Evolutionary conservation across 1,284 basidiomycete genomes (phyloP), one percentile per base, ranked within the genome.

Genomic region (Albatrellus sp.): DNA sequence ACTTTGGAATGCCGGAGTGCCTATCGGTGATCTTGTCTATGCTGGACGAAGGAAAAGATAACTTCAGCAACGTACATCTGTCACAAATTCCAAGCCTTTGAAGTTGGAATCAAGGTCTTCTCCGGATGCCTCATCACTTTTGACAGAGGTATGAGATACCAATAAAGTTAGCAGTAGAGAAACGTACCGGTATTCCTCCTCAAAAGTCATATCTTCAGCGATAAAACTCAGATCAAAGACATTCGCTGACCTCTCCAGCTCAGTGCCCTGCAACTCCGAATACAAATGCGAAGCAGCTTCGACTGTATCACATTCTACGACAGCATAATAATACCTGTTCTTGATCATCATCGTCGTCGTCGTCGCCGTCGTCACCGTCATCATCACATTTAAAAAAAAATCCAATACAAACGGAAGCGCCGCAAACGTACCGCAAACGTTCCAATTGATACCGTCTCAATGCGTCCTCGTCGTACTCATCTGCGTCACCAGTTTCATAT

Each of bases 1-100:
- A 98, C 94, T 66, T 91, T 93, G 11, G 96, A 98, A 61, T 98
- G 93, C 7, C 96, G 84, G n/a, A 99, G 75, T 6, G 93, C 93
- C 89, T 94, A 52, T 2, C 37, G 19, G 36, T 8, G 31, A 29
- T 14, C n/a, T 30, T 29, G 11, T 20, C 40, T 34, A 30, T 44
- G 44, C 30, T 45, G 4, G 36, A 32, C 13, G 24, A 2, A 19
- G 14, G 33, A 31, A 28, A 34, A 14, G 32, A 5, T 24, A 31
- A 32, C 24, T 24, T 34, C 44, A 43, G n/a, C 24, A 31, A 66
- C 80, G 59, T 55, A 91, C 91, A 59, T 94, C 90, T 1, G 96
- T 99, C 28, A 87, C 83, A 57, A 94, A 99, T 41, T 98, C 91
- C 30, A 94, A 73, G 1, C 77, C 80, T 58, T 84, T 86, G 65